Evolutionary conservation across 2,329 filamentous ascomycete species (phyloP).

Genomic region (Bipolaris victoriae): DNA sequence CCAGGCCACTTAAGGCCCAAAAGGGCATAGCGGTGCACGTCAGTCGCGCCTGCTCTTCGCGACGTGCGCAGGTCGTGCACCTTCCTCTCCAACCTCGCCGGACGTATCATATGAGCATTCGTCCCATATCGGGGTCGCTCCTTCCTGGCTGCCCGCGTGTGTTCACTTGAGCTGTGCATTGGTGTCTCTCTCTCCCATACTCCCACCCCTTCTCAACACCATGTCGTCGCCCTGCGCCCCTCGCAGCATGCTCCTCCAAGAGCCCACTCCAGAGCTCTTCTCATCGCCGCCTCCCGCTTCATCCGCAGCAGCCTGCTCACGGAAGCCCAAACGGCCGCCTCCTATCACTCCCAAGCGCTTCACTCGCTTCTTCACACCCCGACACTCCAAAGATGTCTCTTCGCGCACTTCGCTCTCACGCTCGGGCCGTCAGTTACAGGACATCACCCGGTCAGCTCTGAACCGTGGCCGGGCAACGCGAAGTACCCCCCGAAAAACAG

Average conservation of each 20-base stretch:
- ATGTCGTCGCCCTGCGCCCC: constrained; percentile 39
- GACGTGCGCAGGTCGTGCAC: constrained; percentile 15
- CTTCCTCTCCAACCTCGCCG: constrained; percentile 19
- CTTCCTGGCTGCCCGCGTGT: constrained; percentile 6
- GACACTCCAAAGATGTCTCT: constrained; percentile 44
- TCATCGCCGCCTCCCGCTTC: constrained; percentile 48
- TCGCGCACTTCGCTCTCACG: constrained; percentile 40
- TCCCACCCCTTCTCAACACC: constrained; percentile 12
- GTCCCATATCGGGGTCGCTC: constrained; percentile 9
- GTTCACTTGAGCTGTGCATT: constrained; percentile 8
- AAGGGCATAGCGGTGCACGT: constrained; percentile 14
- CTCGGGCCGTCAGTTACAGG: constrained; percentile 55
- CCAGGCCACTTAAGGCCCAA: constrained; percentile 8
- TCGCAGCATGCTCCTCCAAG: constrained; percentile 31
- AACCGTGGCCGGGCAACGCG: constrained; percentile 47
- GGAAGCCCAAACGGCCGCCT: constrained; percentile 55
- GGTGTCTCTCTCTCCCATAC: constrained; percentile 9
- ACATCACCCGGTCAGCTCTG: constrained; percentile 56
- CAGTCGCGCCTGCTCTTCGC: constrained; percentile 20
- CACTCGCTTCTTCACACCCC: constrained; percentile 59
- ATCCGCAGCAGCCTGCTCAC: constrained; percentile 31
- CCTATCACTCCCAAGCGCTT: constrained; percentile 60
- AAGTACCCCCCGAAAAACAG: constrained; percentile 47
- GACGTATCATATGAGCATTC: constrained; percentile 13
- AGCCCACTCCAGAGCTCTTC: constrained; percentile 46